phyloP scores from a whole-genome alignment of 2,329 filamentous ascomycete species.

The Trichoderma guizhouense region DNA sequence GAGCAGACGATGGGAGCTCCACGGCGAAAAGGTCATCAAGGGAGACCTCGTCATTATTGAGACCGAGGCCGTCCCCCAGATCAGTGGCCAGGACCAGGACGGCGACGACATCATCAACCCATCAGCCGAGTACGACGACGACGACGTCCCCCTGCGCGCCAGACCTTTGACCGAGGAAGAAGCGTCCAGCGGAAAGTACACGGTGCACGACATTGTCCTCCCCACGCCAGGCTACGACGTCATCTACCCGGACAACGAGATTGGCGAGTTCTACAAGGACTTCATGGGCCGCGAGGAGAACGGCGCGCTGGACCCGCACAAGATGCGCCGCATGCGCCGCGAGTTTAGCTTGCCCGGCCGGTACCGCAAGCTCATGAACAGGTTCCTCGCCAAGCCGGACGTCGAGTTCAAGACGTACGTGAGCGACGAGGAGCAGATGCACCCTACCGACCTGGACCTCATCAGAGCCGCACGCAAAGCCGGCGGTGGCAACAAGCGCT shows the following conservation, averaged over 20 bases:
- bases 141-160: slow-evolving; percentile 53
- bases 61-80: slow-evolving; percentile 30
- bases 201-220: slow-evolving; percentile 83
- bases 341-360: slow-evolving; percentile 86
- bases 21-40: slow-evolving; percentile 70
- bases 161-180: slow-evolving; percentile 75
- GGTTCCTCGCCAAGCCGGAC: slow-evolving; percentile 61
- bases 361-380: slow-evolving; percentile 80
- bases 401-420: slow-evolving; percentile 69
- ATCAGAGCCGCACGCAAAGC: slow-evolving; percentile 41
- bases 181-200: slow-evolving; percentile 69
- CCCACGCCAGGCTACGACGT: slow-evolving; percentile 92
- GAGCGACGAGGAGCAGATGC: slow-evolving; percentile 75
- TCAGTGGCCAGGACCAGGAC: slow-evolving; percentile 62
- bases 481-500: slow-evolving; percentile 18
- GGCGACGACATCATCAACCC: slow-evolving; percentile 43
- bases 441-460: slow-evolving; percentile 79
- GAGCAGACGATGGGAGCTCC: slow-evolving; percentile 73
- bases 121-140: slow-evolving; percentile 36
- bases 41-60: slow-evolving; percentile 75
- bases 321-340: slow-evolving; percentile 82
- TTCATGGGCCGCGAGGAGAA: slow-evolving; percentile 83
- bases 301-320: slow-evolving; percentile 73
- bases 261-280: slow-evolving; percentile 76
- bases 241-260: slow-evolving; percentile 76